phyloP scores from a whole-genome alignment of 2,329 filamentous ascomycete genomes.

The Stagonosporopsis rhizophila region DNA sequence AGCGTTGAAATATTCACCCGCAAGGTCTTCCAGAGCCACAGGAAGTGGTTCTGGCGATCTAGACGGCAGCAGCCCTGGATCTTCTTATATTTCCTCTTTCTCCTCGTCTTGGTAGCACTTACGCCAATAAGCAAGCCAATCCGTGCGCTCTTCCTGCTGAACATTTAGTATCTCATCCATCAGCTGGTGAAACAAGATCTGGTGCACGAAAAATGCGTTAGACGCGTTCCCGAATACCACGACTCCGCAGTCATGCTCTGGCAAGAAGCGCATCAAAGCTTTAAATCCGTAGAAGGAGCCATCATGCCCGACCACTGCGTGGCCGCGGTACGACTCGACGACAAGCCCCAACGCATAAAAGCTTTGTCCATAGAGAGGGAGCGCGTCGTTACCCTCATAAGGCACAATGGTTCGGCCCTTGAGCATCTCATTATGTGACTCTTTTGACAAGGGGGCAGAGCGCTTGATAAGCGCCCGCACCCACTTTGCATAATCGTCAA shows the following conservation, averaged over 20 bases:
- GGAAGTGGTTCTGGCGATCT: not conserved
- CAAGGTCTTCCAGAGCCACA: slow-evolving; percentile 9
- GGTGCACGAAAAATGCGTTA: slow-evolving; percentile 6
- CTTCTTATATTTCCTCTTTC: not conserved
- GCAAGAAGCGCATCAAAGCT: slow-evolving; percentile 17
- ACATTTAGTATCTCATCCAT: slow-evolving; percentile 8
- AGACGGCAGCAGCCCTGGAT: not conserved
- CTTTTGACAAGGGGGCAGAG: slow-evolving; percentile 10
- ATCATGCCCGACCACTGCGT: slow-evolving; percentile 15
- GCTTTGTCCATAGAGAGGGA: slow-evolving; percentile 14
- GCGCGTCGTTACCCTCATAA: slow-evolving; percentile 11
- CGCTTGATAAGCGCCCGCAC: slow-evolving; percentile 32
- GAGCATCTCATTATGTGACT: slow-evolving; percentile 23
- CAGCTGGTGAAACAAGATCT: slow-evolving; percentile 18
- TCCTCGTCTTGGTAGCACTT: slow-evolving; percentile 3
- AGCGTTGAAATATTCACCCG: slow-evolving; percentile 14
- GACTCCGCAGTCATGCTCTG: slow-evolving; percentile 19
- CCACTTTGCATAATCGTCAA: slow-evolving; percentile 33
- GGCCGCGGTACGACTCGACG: slow-evolving; percentile 21
- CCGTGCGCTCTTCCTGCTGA: not conserved
- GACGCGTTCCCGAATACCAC: slow-evolving; percentile 20
- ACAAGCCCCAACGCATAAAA: slow-evolving; percentile 21
- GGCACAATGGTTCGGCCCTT: slow-evolving; percentile 20
- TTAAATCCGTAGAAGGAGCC: slow-evolving; percentile 22
- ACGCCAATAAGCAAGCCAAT: slow-evolving; percentile 11